Evolutionary conservation across 169 alveolate genomes (phyloP).

Genomic region (Plasmodium vivax): DNA sequence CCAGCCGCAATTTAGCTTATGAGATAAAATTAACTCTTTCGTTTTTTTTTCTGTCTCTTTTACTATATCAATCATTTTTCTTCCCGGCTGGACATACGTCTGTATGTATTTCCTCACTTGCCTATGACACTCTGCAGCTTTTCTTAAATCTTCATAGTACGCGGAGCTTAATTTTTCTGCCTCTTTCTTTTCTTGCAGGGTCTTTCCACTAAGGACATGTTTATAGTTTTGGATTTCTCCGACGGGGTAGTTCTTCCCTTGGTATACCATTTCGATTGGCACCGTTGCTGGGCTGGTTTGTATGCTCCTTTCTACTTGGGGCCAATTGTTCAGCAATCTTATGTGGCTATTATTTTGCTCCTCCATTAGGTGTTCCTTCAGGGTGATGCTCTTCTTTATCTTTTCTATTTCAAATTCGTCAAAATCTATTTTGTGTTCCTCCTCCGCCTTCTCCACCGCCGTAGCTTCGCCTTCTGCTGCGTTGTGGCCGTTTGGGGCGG

Average conservation of each 20-base stretch:
- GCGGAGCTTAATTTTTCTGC: slow-evolving; percentile 89
- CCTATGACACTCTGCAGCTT: slow-evolving; percentile 99
- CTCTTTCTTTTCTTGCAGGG: slow-evolving; percentile 92
- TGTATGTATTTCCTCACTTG: slow-evolving; percentile 98
- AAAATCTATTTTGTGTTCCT: slow-evolving; percentile 23
- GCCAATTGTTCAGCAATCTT: slow-evolving; percentile 84
- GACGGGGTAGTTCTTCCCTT: slow-evolving; percentile 73
- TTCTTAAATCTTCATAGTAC: slow-evolving; percentile 93
- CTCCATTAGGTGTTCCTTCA: slow-evolving; percentile 63
- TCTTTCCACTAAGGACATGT: slow-evolving; percentile 41
- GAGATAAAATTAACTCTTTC: slow-evolving; percentile 94
- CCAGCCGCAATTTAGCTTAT: slow-evolving; percentile 98
- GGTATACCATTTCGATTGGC: slow-evolving; percentile 81
- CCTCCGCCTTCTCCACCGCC: slow-evolving; percentile 26
- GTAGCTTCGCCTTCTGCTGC: not conserved
- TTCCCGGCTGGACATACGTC: slow-evolving; percentile 93
- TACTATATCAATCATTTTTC: slow-evolving; percentile 94
- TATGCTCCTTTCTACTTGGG: slow-evolving; percentile 68
- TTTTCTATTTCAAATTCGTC: slow-evolving; percentile 20
- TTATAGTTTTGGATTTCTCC: slow-evolving; percentile 75
- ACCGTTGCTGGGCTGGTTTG: slow-evolving; percentile 87
- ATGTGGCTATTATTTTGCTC: slow-evolving; percentile 83
- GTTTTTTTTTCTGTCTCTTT: slow-evolving; percentile 96
- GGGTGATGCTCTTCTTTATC: slow-evolving; percentile 24
- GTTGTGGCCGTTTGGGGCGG: not conserved